Evolutionary conservation across 2,329 filamentous ascomycete genomes (phyloP), one percentile per base, ranked within the genome.

Genomic region (Eurotiales sp.): DNA sequence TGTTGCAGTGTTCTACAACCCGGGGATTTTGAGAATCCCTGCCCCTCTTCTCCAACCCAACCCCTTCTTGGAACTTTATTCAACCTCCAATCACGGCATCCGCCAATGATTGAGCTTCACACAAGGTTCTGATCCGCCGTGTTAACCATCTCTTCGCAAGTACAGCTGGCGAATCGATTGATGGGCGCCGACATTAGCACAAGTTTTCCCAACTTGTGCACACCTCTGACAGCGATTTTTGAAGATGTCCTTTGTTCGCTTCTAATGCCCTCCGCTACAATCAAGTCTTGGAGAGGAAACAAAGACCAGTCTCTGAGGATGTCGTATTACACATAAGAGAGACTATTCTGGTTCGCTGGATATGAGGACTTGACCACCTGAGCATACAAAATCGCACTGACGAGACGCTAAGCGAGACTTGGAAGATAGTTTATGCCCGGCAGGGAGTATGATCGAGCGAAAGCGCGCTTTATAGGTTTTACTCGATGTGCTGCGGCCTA

Each of bases 221-320:
- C 61, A 65, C 23, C 15, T 45, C 27, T 32, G n/a, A 65, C 78
- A 81, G 82, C 88, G 89, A 83, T 83, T 95, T 96, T 96, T 95
- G 79, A 78, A 80, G 89, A 95, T 85, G 89, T 91, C 73, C 83
- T 96, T 96, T 95, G 88, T 87, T 81, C 88, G 88, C 80, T 84
- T 75, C 64, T 65, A 74, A 76, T 72, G 84, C 86, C 86, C 83
- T 85, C 82, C 81, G 71, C 44, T 53, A 55, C 44, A 55, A 54
- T 60, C 65, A 61, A 50, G 61, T 49, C 41, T 56, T 60, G 83
- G 83, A 84, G 86, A 85, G 87, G 86, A 91, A 76, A 87, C 86
- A 95, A 96, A 96, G 90, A 93, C 88, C 76, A 84, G 86, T 95
- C 89, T 85, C 78, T 70, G 87, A 88, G 84, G 87, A 85, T 82